phyloP scores from a whole-genome alignment of 306 rosid species.

The Castanea mollissima region DNA sequence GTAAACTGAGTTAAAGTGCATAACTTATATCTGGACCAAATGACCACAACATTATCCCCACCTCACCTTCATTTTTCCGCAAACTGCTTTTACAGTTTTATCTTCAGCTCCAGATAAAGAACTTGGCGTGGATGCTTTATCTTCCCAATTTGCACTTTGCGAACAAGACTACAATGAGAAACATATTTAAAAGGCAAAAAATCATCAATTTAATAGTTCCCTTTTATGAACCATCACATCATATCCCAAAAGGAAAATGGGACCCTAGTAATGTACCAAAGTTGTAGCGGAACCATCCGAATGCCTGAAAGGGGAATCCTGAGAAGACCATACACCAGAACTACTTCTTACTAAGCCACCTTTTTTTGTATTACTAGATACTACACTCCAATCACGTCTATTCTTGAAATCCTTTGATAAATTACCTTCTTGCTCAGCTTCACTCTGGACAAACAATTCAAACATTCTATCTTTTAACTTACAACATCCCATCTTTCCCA shows the following conservation, averaged over 20 bases:
- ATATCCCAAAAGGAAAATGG: slow-evolving; percentile 9
- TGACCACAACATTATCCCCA: background rate
- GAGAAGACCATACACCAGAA: slow-evolving; percentile 52
- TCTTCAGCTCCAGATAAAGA: slow-evolving; percentile 65
- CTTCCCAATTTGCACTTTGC: slow-evolving; percentile 37
- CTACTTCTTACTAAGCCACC: slow-evolving; percentile 37
- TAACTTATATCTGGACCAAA: slow-evolving; percentile 3
- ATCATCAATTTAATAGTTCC: slow-evolving; percentile 16
- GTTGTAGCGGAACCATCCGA: slow-evolving; percentile 37
- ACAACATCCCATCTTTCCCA: background rate
- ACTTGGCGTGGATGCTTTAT: slow-evolving; percentile 47
- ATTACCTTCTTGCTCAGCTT: slow-evolving; percentile 52
- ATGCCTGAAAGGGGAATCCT: slow-evolving; percentile 36
- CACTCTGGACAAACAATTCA: slow-evolving; percentile 51
- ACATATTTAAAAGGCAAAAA: slow-evolving; percentile 8
- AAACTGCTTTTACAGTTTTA: slow-evolving; percentile 59
- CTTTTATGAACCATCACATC: background rate
- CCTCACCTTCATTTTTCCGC: slow-evolving; percentile 61
- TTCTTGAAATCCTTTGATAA: slow-evolving; percentile 20
- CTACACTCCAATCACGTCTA: slow-evolving; percentile 27
- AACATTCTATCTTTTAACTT: background rate
- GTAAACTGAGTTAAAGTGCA: background rate
- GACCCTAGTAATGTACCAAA: slow-evolving; percentile 39
- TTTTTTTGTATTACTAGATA: slow-evolving; percentile 33
- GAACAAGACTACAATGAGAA: slow-evolving; percentile 41